Evolutionary conservation across 352 stramenopile species (phyloP), one percentile per base, ranked within the genome.

Genomic region (Aphanomyces invadans): DNA sequence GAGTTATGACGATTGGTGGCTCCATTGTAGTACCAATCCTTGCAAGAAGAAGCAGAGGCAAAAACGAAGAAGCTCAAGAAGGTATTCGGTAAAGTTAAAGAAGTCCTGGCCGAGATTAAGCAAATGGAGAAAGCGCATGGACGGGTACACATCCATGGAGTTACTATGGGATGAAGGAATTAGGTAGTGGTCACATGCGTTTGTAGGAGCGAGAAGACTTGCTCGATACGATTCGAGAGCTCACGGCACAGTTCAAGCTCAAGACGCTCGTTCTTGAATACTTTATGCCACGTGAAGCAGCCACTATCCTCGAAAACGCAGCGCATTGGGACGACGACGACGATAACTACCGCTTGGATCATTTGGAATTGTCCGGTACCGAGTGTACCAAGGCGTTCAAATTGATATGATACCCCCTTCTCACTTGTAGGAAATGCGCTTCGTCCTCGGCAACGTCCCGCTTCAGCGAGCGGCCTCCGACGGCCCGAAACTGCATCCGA

Each of bases 1-100:
- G n/a, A n/a, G n/a, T n/a, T n/a, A n/a, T n/a, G n/a, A n/a, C n/a
- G n/a, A n/a, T n/a, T n/a, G n/a, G n/a, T n/a, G n/a, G n/a, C n/a
- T n/a, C n/a, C n/a, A n/a, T n/a, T n/a, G 54, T 84, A 92, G 69
- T 91, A 90, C 68, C 78, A 88, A 64, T 88, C 84, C 2, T 62
- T 97, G 12, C 79, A 97, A 55, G 95, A 98, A 69, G 92, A 98
- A 70, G 92, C 96, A 4, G 86, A 97, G 49, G 90, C 85, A 1
- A 98, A 98, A 72, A 97, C 95, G 0, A 92, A 91, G 10, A 98
- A 99, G 72, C 80, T 99, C 33, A 97, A 98, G 66, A 98, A 98
- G 68, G 78, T 98, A 19, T 98, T 89, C 60, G 78, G 73, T 4
- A 89, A 91, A 61, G 80, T 97, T 54, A 95, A 98, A 61, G 84